Evolutionary conservation across 768 basidiomycete species (phyloP), one percentile per base, ranked within the genome.

Genomic region (Mrakia blollopis): DNA sequence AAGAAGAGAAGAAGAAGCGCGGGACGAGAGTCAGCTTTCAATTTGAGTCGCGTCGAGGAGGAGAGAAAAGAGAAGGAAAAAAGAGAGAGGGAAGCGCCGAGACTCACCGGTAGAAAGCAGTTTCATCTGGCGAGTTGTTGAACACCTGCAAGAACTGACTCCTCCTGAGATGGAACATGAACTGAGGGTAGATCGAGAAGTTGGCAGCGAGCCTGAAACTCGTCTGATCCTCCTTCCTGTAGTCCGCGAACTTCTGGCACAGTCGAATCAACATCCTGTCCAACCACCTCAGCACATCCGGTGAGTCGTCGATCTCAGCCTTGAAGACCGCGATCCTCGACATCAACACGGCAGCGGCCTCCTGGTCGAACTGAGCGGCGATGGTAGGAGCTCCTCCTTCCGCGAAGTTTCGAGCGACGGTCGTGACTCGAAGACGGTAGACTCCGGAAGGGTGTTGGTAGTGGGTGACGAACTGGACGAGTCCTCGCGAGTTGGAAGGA

Each of bases 111-210:
- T 98, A 98, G 87, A 96, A 98, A 21, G 95, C 97, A 28, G 95
- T 98, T 86, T 99, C 97, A 83, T 99, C 97, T 14, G 97, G 97
- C 87, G 93, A 95, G 87, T 98, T 99, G 85, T 98, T 98, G 85
- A 98, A 98, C 74, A 98, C 95, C 85, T 99, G 97, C 83, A 99
- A 86, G 87, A 99, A 98, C 85, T 98, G 96, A 87, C 92, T 94
- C 83, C 97, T 87, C 77, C 96, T 88, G 78, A 99, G 85, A 85
- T 99, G 97, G 90, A 98, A 99, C 97, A 98, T 99, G 86, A 99
- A 99, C 83, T 98, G 97, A 23, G 97, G 97, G 84, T 99, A 99
- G 81, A 99, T 98, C 83, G 92, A 92, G 85, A 99, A 98, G 84
- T 97, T 97, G 83, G 97, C 94, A 74, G 89, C 87, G 79, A 99